Percentiles rank a stretch among this genome's conserved stretches.
Evolutionary conservation across 495 filamentous ascomycete genomes (phyloP).

Genomic region (Neurospora sp.): DNA sequence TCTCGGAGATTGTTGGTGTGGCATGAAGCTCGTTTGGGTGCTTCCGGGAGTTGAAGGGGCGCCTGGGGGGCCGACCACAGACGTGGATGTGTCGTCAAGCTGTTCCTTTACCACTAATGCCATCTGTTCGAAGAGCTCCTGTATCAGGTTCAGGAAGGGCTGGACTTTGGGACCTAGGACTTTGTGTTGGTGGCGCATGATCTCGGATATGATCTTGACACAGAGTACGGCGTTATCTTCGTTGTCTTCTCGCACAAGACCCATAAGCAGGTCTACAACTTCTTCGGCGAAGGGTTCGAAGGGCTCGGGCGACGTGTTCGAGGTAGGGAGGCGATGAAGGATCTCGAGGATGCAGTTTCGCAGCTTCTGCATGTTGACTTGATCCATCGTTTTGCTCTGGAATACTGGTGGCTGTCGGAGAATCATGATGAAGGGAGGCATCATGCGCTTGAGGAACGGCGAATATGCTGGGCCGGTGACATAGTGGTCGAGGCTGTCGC

Average conservation of each 20-base stretch:
- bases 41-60: constrained; percentile 69
- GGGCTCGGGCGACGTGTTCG: constrained; percentile 54
- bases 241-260: constrained; percentile 80
- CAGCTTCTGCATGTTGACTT: constrained; percentile 64
- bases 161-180: constrained; percentile 72
- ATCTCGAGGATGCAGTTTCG: constrained; percentile 91
- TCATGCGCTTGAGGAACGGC: constrained; percentile 69
- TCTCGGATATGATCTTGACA: constrained; percentile 95
- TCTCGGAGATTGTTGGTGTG: constrained; percentile 63
- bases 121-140: constrained; percentile 91
- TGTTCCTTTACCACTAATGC: constrained; percentile 89
- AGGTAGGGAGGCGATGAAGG: constrained; percentile 76
- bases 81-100: constrained; percentile 59
- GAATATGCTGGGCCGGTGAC: constrained; percentile 50
- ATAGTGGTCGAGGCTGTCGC: constrained; percentile 73
- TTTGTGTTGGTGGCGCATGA: constrained; percentile 85
- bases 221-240: constrained; percentile 97
- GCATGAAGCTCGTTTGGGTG: constrained; percentile 49
- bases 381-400: constrained; percentile 74
- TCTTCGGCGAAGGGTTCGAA: constrained; percentile 79
- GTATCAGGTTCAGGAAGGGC: constrained; percentile 80
- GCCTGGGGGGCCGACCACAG: constrained; percentile 41
- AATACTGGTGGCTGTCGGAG: constrained; percentile 84
- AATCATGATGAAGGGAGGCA: constrained; percentile 83
- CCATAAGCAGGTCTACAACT: constrained; percentile 82